Evolutionary conservation across 441 rosid species (phyloP), one percentile per base, ranked within the genome.

Genomic region (Brassica balearica): DNA sequence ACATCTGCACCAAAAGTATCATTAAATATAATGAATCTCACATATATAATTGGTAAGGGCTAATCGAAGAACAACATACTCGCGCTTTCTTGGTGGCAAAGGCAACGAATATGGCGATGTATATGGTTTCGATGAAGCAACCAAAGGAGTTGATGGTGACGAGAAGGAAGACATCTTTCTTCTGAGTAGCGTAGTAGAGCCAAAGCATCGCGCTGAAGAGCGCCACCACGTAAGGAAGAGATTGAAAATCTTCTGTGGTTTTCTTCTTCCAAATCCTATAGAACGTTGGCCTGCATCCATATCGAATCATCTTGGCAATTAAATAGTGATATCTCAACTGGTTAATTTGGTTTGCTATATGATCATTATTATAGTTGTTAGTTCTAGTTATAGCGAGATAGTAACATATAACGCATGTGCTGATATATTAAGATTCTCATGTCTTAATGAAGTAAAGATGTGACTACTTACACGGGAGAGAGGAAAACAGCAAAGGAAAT

Each of bases 131-230:
- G 0, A 88, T 71, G 66, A 87, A 61, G 65, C 88, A 85, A 19
- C 90, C 90, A 11, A 86, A 75, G 34, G 86, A 67, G 73, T 88
- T 87, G 27, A 85, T 82, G 14, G 90, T 85, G 14, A 87, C 77
- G 67, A 88, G 90, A 77, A 86, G 92, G 72, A 76, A 86, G 32
- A 79, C 85, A 32, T 83, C 79, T 22, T 82, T 12, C 61, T 87
- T 83, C 71, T 75, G 75, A 15, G 72, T 76, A 9, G 87, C 90
- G 32, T 88, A 88, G 73, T 85, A 88, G 4, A 87, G 76, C 92
- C 92, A 88, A 61, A 84, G 82, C 86, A 81, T 80, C 8, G 89
- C 83, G 73, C 90, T 87, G 75, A 87, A 82, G 61, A 85, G 87
- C 0, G 84, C 77, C 22, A 75, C 85, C 73, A 83, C 79, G 23